Conservation (phyloP, 2,329 filamentous ascomycete species). For the Aureobasidium sp. region DNA sequence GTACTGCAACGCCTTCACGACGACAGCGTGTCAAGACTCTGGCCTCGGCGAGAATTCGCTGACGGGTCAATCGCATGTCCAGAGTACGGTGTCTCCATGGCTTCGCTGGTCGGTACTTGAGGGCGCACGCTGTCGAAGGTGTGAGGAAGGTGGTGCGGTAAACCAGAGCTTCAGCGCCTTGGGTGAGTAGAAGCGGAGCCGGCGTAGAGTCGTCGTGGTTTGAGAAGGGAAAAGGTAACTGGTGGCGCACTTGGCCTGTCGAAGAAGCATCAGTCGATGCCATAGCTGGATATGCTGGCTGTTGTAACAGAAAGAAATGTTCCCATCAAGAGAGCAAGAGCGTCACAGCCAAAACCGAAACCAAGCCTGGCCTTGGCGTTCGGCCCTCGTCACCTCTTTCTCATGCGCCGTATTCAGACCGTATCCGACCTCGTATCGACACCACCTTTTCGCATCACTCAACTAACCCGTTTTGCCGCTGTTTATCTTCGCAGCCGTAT, state of each 20-base stretch:
- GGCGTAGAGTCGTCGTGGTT: conserved; percentile 36
- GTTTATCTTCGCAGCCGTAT: not conserved
- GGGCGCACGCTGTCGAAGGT: conserved; percentile 58
- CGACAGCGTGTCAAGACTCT: conserved; percentile 72
- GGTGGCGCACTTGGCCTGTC: not conserved
- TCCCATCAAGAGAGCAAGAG: not conserved
- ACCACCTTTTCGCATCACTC: not conserved
- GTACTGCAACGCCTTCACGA: conserved; percentile 71
- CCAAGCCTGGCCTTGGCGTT: not conserved
- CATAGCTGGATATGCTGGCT: not conserved
- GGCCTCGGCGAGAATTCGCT: conserved; percentile 82
- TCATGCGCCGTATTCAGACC: not conserved
- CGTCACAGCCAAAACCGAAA: not conserved
- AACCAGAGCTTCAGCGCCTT: conserved; percentile 92
- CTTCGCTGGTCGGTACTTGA: conserved; percentile 89
- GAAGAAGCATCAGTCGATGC: not conserved
- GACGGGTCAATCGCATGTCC: conserved; percentile 76
- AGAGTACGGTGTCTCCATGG: conserved; percentile 85
- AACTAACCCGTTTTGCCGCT: not conserved
- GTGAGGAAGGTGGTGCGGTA: conserved; percentile 77
- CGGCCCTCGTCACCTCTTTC: not conserved
- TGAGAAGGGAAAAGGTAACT: conserved; percentile 55
- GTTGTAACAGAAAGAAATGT: not conserved
- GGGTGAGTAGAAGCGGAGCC: conserved; percentile 67
- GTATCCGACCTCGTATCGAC: not conserved